Evolutionary conservation across 2,329 filamentous ascomycete species (phyloP).

Genomic region (Neofusicoccum sp.): DNA sequence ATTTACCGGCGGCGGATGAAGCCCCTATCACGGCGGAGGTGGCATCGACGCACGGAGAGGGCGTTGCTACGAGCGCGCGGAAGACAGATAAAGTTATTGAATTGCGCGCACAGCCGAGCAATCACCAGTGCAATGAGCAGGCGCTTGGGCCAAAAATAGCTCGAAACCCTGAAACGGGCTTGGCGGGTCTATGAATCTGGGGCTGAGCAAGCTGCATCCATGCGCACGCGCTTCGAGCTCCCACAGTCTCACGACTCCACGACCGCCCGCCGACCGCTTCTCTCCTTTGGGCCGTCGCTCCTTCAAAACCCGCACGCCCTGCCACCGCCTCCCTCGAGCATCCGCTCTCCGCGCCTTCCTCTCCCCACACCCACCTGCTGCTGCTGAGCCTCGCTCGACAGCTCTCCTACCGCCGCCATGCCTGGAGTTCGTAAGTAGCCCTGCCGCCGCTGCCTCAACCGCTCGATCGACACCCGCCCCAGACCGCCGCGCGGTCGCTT

Average conservation of each 20-base stretch:
- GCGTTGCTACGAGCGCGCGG: not conserved
- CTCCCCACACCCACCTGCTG: not conserved
- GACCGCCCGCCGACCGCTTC: slow-evolving; percentile 17
- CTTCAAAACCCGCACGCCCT: slow-evolving; percentile 14
- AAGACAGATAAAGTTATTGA: slow-evolving; percentile 16
- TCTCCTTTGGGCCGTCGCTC: slow-evolving; percentile 15
- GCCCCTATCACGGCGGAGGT: slow-evolving; percentile 11
- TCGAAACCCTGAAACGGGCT: slow-evolving; percentile 12
- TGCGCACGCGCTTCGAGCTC: slow-evolving; percentile 17
- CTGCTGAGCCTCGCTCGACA: slow-evolving; percentile 3
- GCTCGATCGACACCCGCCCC: not conserved
- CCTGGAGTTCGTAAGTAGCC: slow-evolving; percentile 41
- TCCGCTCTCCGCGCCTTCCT: not conserved
- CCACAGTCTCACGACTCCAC: slow-evolving; percentile 18
- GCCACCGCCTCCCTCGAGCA: slow-evolving; percentile 3
- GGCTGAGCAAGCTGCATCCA: slow-evolving; percentile 19
- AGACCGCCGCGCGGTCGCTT: not conserved
- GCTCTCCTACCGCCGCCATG: slow-evolving; percentile 27
- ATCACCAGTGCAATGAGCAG: slow-evolving; percentile 14
- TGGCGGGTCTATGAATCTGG: slow-evolving; percentile 15
- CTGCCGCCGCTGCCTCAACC: not conserved
- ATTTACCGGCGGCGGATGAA: slow-evolving; percentile 9
- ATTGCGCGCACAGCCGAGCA: slow-evolving; percentile 9
- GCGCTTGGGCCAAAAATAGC: slow-evolving; percentile 20
- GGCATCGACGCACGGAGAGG: slow-evolving; percentile 3